These are phyloP conservation scores for Metschnikowia borealis DNA, from an alignment of 805 yeast species.

Conservation along the genomic window DNA sequence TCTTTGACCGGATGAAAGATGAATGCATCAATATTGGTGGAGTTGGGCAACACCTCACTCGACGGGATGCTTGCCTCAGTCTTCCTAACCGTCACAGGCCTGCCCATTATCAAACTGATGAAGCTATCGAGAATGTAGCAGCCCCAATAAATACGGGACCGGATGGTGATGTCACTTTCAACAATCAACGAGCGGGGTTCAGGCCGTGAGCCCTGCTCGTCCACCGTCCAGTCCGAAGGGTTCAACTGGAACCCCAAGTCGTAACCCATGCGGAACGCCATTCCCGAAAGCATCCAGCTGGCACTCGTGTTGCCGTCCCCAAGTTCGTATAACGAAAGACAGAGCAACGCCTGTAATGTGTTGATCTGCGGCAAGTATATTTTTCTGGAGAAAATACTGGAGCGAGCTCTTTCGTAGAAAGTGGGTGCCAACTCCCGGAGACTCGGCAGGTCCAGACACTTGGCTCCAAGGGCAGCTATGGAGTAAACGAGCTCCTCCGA, in stretches of 20 bases:
- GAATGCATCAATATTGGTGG: constrained; percentile 12
- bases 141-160: constrained; percentile 20
- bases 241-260: constrained; percentile 19
- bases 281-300: constrained; percentile 20
- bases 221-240: constrained; percentile 17
- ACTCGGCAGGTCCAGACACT: constrained; percentile 9
- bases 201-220: neutral
- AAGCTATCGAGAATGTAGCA: constrained; percentile 18
- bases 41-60: constrained; percentile 17
- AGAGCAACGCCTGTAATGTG: constrained; percentile 18
- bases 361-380: constrained; percentile 15
- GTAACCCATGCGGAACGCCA: constrained; percentile 21
- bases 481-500: constrained; percentile 18
- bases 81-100: constrained; percentile 19
- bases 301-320: constrained; percentile 20
- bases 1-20: constrained; percentile 9
- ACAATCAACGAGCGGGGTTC: constrained; percentile 5
- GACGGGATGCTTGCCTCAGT: constrained; percentile 18
- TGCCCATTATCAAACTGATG: constrained; percentile 18
- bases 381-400: constrained; percentile 12
- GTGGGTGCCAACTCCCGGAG: constrained; percentile 11
- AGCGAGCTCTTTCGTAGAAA: constrained; percentile 15
- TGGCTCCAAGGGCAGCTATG: constrained; percentile 20
- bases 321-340: constrained; percentile 17
- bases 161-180: constrained; percentile 12